phyloP scores from a whole-genome alignment of 1,284 basidiomycete genomes.

The Gomphus sp. region DNA sequence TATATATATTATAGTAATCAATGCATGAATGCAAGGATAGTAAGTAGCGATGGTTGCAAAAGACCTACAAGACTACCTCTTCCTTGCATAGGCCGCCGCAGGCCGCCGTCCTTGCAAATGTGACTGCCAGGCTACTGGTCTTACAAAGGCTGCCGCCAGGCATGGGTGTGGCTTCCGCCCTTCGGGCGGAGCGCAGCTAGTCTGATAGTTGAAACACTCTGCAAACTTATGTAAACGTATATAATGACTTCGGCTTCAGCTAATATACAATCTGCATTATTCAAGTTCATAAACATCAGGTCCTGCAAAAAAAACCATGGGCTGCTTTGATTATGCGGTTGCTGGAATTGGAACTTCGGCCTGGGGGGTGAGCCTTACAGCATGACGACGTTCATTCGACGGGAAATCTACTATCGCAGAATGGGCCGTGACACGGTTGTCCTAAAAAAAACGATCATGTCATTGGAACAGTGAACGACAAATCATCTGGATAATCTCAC shows the following conservation, averaged over 20 bases:
- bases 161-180: neutral
- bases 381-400: constrained; percentile 33
- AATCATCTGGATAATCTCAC: constrained; percentile 16
- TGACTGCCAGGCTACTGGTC: too few species aligned
- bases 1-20: too few species aligned
- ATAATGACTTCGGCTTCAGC: neutral
- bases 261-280: neutral
- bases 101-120: too few species aligned
- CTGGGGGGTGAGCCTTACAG: constrained; percentile 43
- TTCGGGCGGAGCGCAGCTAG: too few species aligned
- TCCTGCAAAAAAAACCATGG: neutral
- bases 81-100: too few species aligned
- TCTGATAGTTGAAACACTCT: too few species aligned
- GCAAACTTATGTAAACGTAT: neutral
- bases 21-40: too few species aligned
- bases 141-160: too few species aligned
- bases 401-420: constrained; percentile 39
- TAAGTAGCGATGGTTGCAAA: too few species aligned
- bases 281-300: neutral
- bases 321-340: neutral
- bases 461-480: neutral
- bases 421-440: constrained; percentile 44
- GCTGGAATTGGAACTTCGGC: constrained; percentile 40
- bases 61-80: too few species aligned
- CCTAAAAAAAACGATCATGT: constrained; percentile 24